A percentile compares a stretch with the other conserved stretches of the same genome.
Evolutionary conservation across 2,329 filamentous ascomycete genomes (phyloP).

Genomic region (Colletotrichum plurivorum): DNA sequence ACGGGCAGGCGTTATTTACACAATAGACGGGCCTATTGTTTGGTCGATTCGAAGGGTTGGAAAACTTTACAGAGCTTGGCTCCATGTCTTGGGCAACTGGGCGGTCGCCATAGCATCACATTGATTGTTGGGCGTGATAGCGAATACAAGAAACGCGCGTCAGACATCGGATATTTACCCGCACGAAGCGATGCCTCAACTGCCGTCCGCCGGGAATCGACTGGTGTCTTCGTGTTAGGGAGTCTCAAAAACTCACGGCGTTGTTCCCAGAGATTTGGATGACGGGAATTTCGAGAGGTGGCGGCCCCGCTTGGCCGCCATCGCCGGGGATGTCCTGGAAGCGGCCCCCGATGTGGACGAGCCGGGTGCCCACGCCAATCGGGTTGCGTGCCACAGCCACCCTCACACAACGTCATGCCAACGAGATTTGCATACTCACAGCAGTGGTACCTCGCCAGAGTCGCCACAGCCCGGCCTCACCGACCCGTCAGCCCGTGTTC

Average conservation of each 20-base stretch:
- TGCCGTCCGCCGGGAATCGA: slow-evolving; percentile 17
- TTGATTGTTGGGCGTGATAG: slow-evolving; percentile 3
- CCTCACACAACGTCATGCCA: slow-evolving; percentile 26
- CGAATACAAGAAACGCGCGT: slow-evolving; percentile 5
- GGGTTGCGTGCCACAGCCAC: slow-evolving; percentile 28
- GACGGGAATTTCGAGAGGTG: neutral
- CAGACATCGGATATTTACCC: slow-evolving; percentile 3
- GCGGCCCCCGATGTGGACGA: slow-evolving; percentile 17
- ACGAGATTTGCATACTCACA: neutral
- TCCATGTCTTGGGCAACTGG: neutral
- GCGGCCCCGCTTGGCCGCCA: neutral
- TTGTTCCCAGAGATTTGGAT: neutral
- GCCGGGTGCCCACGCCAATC: slow-evolving; percentile 26
- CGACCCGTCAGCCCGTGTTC: slow-evolving; percentile 3
- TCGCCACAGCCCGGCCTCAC: slow-evolving; percentile 13
- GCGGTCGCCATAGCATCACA: slow-evolving; percentile 4
- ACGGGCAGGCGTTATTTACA: slow-evolving; percentile 3
- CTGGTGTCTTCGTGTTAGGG: neutral
- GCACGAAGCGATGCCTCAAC: neutral
- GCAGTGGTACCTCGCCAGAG: neutral
- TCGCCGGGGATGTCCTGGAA: neutral
- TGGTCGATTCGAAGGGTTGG: slow-evolving; percentile 10
- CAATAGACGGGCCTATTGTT: slow-evolving; percentile 3
- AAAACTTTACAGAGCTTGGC: neutral
- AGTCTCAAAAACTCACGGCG: neutral